Conservation (phyloP, 768 basidiomycete species). For the Serendipita indica region DNA sequence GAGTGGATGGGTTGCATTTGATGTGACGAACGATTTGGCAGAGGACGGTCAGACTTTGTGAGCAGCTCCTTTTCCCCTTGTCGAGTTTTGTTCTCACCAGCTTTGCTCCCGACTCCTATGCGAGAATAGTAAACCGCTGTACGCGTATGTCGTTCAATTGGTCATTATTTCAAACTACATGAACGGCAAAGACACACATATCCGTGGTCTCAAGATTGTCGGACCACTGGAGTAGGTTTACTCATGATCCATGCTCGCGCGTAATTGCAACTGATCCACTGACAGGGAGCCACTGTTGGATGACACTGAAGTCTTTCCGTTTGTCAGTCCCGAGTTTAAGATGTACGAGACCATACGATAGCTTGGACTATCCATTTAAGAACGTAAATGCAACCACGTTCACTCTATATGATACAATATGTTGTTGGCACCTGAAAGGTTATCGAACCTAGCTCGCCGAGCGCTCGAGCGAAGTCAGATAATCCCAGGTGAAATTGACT, state of each 20-base stretch:
- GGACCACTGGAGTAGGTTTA: constrained; percentile 63
- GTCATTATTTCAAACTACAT: constrained; percentile 87
- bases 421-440: no score
- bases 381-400: no score
- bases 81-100: no score
- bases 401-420: no score
- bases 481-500: no score
- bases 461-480: no score
- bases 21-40: constrained; percentile 62
- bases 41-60: constrained; percentile 37
- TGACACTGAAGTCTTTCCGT: constrained; percentile 56
- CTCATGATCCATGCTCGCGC: constrained; percentile 13
- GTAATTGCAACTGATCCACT: constrained; percentile 25
- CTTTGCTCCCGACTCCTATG: no score
- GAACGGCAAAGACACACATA: constrained; percentile 98
- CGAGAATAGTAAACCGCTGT: constrained; percentile 61
- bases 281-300: constrained; percentile 22
- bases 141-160: constrained; percentile 81
- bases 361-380: no score
- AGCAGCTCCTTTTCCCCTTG: not conserved
- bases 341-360: constrained; percentile 73
- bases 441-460: no score
- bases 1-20: constrained; percentile 85
- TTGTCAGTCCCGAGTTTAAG: constrained; percentile 46
- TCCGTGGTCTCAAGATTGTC: constrained; percentile 76